phyloP scores from a whole-genome alignment of 805 yeast genomes.

The Candida cerambycidarum region DNA sequence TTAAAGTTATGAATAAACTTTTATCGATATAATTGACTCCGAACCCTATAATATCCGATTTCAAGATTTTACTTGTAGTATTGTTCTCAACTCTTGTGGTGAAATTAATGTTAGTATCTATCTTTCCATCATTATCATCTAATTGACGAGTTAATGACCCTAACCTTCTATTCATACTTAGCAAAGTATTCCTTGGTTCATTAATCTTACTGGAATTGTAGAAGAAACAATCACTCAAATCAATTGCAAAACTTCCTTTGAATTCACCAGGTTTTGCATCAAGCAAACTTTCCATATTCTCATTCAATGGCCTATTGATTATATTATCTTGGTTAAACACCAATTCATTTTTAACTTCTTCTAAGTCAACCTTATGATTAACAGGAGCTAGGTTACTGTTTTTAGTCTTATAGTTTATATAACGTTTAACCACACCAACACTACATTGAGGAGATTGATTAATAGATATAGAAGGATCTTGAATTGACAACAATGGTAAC shows the following conservation, averaged over 20 bases:
- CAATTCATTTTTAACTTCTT: constrained; percentile 28
- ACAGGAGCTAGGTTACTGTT: constrained; percentile 10
- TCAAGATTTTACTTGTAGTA: constrained; percentile 14
- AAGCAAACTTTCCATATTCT: constrained; percentile 25
- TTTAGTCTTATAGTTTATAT: constrained; percentile 22
- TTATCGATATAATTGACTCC: constrained; percentile 71
- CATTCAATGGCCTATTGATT: constrained; percentile 16
- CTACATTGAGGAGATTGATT: constrained; percentile 31
- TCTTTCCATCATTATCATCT: constrained; percentile 29
- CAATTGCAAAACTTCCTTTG: constrained; percentile 41
- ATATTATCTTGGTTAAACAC: constrained; percentile 18
- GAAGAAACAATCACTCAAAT: constrained; percentile 39
- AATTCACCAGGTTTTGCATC: constrained; percentile 40
- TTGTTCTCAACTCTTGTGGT: constrained; percentile 18
- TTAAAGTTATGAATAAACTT: constrained; percentile 73
- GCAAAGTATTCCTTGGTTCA: constrained; percentile 31
- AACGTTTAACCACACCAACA: constrained; percentile 34
- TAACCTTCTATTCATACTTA: constrained; percentile 38
- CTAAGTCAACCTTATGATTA: constrained; percentile 26
- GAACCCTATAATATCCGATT: constrained; percentile 71
- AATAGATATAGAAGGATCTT: constrained; percentile 34
- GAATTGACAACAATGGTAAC: constrained; percentile 32
- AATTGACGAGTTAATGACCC: constrained; percentile 29
- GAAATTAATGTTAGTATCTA: constrained; percentile 38
- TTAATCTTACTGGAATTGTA: constrained; percentile 35